A percentile compares a stretch with the other conserved stretches of the same genome.
Conservation (phyloP, 2,329 filamentous ascomycete genomes). For the Ramularia endophylla region DNA sequence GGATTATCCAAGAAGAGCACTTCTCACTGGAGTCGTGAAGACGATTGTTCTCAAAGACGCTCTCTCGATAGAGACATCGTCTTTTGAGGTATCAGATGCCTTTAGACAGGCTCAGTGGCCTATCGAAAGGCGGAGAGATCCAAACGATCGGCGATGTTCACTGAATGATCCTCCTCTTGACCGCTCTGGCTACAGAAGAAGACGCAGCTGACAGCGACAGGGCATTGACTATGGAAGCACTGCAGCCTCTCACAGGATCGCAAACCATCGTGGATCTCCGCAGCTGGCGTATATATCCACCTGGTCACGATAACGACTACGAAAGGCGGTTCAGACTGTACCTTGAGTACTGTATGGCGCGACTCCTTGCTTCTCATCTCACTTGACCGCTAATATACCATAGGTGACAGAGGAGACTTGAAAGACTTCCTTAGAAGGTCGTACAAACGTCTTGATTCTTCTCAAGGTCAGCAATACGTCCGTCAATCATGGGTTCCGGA, state of each 20-base stretch:
- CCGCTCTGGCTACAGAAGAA: not conserved
- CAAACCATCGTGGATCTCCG: not conserved
- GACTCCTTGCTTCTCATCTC: not conserved
- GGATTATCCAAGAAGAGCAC: not conserved
- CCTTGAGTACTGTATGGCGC: not conserved
- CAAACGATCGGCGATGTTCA: no score
- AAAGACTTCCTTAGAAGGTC: not conserved
- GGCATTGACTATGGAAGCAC: not conserved
- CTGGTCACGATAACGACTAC: no score
- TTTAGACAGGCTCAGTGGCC: no score
- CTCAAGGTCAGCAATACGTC: not conserved
- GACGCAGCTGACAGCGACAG: not conserved
- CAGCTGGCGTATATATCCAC: not conserved
- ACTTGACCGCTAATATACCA: no score
- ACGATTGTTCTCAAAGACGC: no score
- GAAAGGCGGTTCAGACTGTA: not conserved
- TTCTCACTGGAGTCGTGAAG: not conserved
- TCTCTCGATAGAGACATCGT: no score
- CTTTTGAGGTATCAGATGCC: no score
- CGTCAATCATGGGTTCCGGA: constrained; percentile 4
- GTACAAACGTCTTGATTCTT: not conserved
- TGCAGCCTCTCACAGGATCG: not conserved
- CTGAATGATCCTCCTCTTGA: no score
- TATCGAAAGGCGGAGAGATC: no score
- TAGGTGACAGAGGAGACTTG: not conserved